phyloP scores from a whole-genome alignment of 2,329 filamentous ascomycete genomes.

The Colletotrichum godetiae region DNA sequence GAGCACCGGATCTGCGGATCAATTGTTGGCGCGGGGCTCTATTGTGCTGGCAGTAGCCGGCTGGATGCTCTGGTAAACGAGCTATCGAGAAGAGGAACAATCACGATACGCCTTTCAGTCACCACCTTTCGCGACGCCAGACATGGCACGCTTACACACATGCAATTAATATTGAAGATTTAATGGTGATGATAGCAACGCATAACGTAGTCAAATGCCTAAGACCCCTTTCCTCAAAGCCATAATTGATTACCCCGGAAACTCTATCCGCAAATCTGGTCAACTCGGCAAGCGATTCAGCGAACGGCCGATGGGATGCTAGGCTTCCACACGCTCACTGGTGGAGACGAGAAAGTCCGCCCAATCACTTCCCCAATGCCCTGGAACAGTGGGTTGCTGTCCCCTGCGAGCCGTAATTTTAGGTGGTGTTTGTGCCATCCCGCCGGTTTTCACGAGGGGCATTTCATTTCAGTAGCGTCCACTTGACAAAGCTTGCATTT shows the following conservation, averaged over 20 bases:
- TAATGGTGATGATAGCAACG: neutral
- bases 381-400: neutral
- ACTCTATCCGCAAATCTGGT: neutral
- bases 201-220: neutral
- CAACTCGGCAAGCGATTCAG: neutral
- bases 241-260: neutral
- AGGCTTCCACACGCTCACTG: neutral
- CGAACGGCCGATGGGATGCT: neutral
- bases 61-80: too few relatives aligned
- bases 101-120: too few relatives aligned
- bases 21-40: too few relatives aligned
- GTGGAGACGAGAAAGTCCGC: conserved; percentile 20
- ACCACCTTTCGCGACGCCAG: too few relatives aligned
- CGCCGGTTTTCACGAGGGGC: neutral
- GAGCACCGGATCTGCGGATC: too few relatives aligned
- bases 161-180: too few relatives aligned
- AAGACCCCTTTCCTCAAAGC: neutral
- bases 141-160: too few relatives aligned
- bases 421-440: neutral
- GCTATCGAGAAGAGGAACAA: too few relatives aligned
- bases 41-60: too few relatives aligned
- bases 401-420: neutral
- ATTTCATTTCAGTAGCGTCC: neutral
- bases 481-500: neutral
- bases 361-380: neutral